Evolutionary conservation across 495 filamentous ascomycete genomes (phyloP), one percentile per base, ranked within the genome.

Genomic region (Aspergillus campestris): DNA sequence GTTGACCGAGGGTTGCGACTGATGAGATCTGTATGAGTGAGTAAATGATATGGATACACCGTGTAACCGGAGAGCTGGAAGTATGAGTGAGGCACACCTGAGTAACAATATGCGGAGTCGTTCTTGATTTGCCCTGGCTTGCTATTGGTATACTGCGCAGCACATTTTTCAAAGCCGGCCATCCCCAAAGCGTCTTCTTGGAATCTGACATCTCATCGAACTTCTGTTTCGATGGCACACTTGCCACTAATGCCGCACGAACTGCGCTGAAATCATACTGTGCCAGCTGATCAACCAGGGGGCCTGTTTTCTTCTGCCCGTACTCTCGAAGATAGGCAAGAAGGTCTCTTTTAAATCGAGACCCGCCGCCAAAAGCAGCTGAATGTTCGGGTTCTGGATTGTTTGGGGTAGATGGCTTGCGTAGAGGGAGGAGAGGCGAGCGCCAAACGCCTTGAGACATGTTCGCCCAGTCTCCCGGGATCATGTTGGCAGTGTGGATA

Each of bases 401-500:
- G 31, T 14, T 46, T 8, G 39, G 11, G 8, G n/a, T 24, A 24
- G 18, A 34, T 32, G 29, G 38, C 24, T 53, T 50, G 34, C 42
- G 38, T 7, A 77, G 40, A 24, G 86, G 84, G 7, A 95, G 79
- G 0, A 81, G 60, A 13, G 87, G 89, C 7, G 87, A 90, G 28
- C 67, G 71, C 89, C 89, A 96, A 14, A 82, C 78, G 1, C 82
- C 89, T 56, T 96, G 87, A 0, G 79, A 81, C 87, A 95, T 86
- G 52, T 90, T 89, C 7, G 66, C 71, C 89, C 90, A 96, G 65
- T 96, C 90, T 38, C 78, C 73, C 15, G 70, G 59, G 35, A 95
- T 89, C 79, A 95, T 86, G 51, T 96, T 95, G 8, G 87, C 87
- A 0, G 90, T 96, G 49, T 92, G 86, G 4, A 95, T 91, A 12